Percentiles rank a stretch among this genome's conserved stretches.
Evolutionary conservation across 768 basidiomycete species (phyloP).

Genomic region (Gymnopilus dilepis): DNA sequence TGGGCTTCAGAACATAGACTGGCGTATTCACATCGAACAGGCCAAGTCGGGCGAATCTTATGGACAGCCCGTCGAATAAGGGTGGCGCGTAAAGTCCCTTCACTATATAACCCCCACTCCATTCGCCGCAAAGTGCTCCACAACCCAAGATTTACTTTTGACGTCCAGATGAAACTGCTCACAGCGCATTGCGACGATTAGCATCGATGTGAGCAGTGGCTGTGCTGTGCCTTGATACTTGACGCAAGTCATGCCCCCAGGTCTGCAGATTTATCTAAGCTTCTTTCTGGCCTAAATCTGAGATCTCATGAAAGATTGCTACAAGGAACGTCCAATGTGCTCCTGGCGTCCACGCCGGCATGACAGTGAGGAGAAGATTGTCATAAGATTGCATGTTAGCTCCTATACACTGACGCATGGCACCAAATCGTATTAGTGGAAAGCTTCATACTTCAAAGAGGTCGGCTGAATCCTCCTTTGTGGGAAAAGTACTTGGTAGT

Average conservation of each 20-base stretch:
- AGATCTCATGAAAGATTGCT: neutral
- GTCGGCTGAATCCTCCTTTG: neutral
- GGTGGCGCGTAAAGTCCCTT: neutral
- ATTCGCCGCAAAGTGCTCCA: neutral
- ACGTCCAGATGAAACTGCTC: neutral
- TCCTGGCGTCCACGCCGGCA: neutral
- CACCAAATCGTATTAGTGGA: neutral
- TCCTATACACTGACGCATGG: neutral
- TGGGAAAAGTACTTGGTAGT: neutral
- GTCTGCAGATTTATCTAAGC: neutral
- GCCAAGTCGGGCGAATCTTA: neutral
- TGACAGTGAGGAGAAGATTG: slow-evolving; percentile 3
- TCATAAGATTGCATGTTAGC: neutral
- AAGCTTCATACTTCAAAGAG: neutral
- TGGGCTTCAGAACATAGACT: neutral
- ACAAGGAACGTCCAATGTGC: slow-evolving; percentile 1
- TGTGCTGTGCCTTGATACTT: neutral
- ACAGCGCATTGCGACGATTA: neutral
- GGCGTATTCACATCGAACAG: neutral
- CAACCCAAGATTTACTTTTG: slow-evolving; percentile 1
- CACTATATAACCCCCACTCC: neutral
- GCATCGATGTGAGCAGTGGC: neutral
- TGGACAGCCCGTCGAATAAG: neutral
- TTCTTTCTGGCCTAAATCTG: neutral
- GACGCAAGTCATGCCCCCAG: neutral